Percentiles rank a stretch among this genome's conserved stretches.
Evolutionary conservation across 148 eudicot species (phyloP).

Genomic region (Agrostemma githago): DNA sequence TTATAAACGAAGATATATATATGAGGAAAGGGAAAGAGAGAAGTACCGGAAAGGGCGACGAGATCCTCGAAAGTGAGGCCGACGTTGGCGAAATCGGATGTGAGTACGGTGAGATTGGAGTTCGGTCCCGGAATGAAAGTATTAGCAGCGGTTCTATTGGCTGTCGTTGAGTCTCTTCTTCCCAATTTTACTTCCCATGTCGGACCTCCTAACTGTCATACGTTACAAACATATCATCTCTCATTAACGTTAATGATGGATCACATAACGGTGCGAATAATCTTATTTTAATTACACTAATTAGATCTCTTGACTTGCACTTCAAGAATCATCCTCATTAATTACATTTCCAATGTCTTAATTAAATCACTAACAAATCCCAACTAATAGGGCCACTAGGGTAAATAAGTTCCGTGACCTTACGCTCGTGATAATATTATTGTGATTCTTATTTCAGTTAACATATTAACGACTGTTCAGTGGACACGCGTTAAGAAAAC

Average conservation of each 20-base stretch:
- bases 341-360: constrained; percentile 3
- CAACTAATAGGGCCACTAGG: background rate
- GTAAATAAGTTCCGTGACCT: too few relatives aligned
- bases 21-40: background rate
- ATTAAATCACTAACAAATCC: background rate
- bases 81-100: constrained; percentile 4
- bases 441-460: too few relatives aligned
- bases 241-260: too few relatives aligned
- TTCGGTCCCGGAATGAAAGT: constrained; percentile 22
- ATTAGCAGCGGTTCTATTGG: constrained; percentile 37
- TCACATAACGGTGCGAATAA: too few relatives aligned
- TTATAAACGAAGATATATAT: too few relatives aligned
- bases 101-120: constrained; percentile 14
- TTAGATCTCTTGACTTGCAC: background rate
- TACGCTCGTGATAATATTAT: too few relatives aligned
- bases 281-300: too few relatives aligned
- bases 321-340: background rate
- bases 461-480: too few relatives aligned
- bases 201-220: constrained; percentile 43
- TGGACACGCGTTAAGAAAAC: too few relatives aligned
- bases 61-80: constrained; percentile 41
- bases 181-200: constrained; percentile 41
- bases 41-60: constrained; percentile 49
- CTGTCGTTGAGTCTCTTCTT: constrained; percentile 45
- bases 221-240: too few relatives aligned